Evolutionary conservation across 208 protist species (phyloP).

Genomic region (Acanthamoeba lenticulata): DNA sequence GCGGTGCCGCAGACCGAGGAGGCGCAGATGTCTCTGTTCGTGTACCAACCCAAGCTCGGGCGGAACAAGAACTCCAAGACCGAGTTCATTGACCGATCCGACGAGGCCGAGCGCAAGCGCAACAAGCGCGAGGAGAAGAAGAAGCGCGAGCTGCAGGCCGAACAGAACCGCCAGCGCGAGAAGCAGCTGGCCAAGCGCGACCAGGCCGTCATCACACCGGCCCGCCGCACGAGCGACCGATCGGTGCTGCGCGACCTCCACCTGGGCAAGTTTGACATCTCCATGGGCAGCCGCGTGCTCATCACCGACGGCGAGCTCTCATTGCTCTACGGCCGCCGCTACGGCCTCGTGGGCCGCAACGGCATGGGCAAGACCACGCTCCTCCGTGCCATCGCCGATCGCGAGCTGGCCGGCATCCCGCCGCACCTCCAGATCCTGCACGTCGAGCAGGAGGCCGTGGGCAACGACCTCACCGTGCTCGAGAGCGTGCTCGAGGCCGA

Average conservation of each 20-base stretch:
- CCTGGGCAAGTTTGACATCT: slow-evolving; percentile 55
- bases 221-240: neutral
- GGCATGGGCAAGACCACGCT: slow-evolving; percentile 84
- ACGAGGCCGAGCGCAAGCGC: slow-evolving; percentile 55
- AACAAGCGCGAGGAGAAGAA: slow-evolving; percentile 44
- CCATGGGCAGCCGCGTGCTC: neutral
- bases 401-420: slow-evolving; percentile 32
- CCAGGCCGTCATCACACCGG: neutral
- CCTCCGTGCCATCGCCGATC: slow-evolving; percentile 67
- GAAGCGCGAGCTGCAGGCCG: slow-evolving; percentile 10
- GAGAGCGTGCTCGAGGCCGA: slow-evolving; percentile 67
- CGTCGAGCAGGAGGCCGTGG: slow-evolving; percentile 56
- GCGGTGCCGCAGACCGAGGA: slow-evolving; percentile 56
- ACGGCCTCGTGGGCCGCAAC: slow-evolving; percentile 84
- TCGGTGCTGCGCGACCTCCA: slow-evolving; percentile 5
- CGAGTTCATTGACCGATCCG: slow-evolving; percentile 45
- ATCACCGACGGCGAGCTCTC: neutral
- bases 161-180: slow-evolving; percentile 18
- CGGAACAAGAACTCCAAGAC: neutral
- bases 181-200: slow-evolving; percentile 43
- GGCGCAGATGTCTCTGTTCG: slow-evolving; percentile 50
- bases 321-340: slow-evolving; percentile 58
- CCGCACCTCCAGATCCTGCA: slow-evolving; percentile 31
- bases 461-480: slow-evolving; percentile 49
- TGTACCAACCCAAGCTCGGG: slow-evolving; percentile 42